phyloP scores from a whole-genome alignment of 208 protist genomes.

The Leptomonas seymouri region DNA sequence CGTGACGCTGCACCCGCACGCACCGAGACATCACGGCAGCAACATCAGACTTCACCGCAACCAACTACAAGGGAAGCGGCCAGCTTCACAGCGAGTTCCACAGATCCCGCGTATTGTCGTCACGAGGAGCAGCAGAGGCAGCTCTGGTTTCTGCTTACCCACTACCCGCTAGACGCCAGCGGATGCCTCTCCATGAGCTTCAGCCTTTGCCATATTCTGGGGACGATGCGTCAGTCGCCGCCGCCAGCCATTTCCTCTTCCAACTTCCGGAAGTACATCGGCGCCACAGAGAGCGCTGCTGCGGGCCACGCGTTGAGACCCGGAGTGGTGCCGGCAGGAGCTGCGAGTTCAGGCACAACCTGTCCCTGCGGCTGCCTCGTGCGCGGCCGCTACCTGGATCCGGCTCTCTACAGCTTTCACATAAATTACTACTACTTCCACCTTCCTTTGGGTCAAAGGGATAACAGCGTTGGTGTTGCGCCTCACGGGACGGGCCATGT shows the following conservation, averaged over 20 bases:
- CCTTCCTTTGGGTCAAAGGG: neutral
- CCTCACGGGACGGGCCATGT: no score
- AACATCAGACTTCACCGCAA: neutral
- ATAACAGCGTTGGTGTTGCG: neutral
- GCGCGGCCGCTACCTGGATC: constrained; percentile 16
- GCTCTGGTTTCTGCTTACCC: constrained; percentile 16
- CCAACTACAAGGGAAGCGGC: neutral
- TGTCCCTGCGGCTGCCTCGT: constrained; percentile 32
- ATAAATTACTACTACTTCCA: constrained; percentile 12
- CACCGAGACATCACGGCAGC: no score
- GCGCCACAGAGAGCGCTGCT: neutral
- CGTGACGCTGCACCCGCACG: neutral
- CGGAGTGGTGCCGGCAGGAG: neutral
- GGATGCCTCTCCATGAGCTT: constrained; percentile 23
- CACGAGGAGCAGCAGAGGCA: neutral
- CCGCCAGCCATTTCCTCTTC: constrained; percentile 12
- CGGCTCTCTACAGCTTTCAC: constrained; percentile 22
- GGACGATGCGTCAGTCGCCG: constrained; percentile 14
- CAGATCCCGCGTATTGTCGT: no score
- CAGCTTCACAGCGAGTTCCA: no score
- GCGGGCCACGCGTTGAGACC: neutral
- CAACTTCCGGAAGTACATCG: neutral
- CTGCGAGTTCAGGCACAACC: neutral
- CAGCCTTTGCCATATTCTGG: constrained; percentile 11
- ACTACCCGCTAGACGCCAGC: constrained; percentile 30